phyloP scores from a whole-genome alignment of 164 flowering plant species.

The Chimonanthus praecox region DNA sequence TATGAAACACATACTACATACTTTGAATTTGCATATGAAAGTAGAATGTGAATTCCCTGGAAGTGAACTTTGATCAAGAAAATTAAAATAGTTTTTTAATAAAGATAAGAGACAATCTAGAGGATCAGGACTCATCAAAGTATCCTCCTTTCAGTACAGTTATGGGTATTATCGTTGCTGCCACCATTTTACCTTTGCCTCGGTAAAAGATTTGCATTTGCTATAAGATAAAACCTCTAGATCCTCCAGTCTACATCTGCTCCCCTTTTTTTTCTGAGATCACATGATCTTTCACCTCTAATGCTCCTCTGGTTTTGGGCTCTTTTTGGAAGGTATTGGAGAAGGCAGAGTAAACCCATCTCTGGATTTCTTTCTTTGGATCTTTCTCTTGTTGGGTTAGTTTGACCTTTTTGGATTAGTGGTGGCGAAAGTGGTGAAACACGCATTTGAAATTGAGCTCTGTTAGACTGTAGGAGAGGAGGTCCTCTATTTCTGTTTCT shows the following conservation, averaged over 20 bases:
- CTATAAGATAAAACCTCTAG: not conserved
- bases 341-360: not conserved
- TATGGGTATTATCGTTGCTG: not conserved
- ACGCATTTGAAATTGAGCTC: not conserved
- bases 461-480: too few species aligned
- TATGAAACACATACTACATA: too few species aligned
- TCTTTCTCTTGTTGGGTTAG: not conserved
- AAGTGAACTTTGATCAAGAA: too few species aligned
- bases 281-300: not conserved
- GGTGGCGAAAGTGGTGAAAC: not conserved
- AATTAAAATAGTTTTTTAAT: too few species aligned
- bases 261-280: not conserved
- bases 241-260: not conserved
- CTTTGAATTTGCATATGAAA: too few species aligned
- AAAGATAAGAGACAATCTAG: too few species aligned
- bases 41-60: too few species aligned
- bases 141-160: not conserved
- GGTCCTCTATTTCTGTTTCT: too few species aligned
- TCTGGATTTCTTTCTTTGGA: not conserved
- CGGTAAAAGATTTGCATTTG: not conserved
- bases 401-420: not conserved
- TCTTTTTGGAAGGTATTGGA: not conserved
- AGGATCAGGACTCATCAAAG: too few species aligned
- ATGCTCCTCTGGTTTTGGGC: not conserved
- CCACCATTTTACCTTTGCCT: not conserved